phyloP scores from a whole-genome alignment of 306 rosid species.

The Quercus aquifolioides region DNA sequence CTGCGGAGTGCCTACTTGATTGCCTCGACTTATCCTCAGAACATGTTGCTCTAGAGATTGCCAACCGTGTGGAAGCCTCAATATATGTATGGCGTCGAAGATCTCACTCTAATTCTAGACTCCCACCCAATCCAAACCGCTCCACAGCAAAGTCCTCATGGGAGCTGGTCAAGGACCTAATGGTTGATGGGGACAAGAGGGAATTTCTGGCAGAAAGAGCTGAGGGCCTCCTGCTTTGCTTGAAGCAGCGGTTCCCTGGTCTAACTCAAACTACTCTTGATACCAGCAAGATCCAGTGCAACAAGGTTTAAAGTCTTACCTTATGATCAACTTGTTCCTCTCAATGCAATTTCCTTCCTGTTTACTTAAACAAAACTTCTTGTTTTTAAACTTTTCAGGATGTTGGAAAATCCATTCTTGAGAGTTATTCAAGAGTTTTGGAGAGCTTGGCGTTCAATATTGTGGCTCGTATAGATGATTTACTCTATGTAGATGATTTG shows the following conservation, averaged over 20 bases:
- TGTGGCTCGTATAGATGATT: constrained; percentile 85
- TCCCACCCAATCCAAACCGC: constrained; percentile 53
- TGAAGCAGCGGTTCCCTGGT: constrained; percentile 88
- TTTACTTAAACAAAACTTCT: neutral
- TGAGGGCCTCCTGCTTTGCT: constrained; percentile 56
- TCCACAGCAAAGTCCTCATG: constrained; percentile 86
- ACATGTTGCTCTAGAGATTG: constrained; percentile 89
- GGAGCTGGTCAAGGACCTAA: constrained; percentile 86
- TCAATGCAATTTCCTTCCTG: neutral
- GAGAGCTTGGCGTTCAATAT: constrained; percentile 92
- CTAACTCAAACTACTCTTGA: constrained; percentile 84
- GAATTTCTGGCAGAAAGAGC: constrained; percentile 88
- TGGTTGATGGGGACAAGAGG: constrained; percentile 86
- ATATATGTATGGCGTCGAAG: constrained; percentile 81
- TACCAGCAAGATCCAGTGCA: constrained; percentile 88
- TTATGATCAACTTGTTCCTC: neutral
- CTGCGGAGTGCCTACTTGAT: constrained; percentile 72
- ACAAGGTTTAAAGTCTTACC: constrained; percentile 49
- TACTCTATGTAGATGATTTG: constrained; percentile 79
- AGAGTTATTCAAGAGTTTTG: constrained; percentile 91
- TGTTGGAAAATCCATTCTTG: constrained; percentile 87
- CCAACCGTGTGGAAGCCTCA: constrained; percentile 87
- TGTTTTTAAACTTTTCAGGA: constrained; percentile 52
- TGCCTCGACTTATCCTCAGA: constrained; percentile 92
- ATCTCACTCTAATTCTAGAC: constrained; percentile 59